Conservation (phyloP, 2,329 filamentous ascomycete species). For the Talaromyces sp. region DNA sequence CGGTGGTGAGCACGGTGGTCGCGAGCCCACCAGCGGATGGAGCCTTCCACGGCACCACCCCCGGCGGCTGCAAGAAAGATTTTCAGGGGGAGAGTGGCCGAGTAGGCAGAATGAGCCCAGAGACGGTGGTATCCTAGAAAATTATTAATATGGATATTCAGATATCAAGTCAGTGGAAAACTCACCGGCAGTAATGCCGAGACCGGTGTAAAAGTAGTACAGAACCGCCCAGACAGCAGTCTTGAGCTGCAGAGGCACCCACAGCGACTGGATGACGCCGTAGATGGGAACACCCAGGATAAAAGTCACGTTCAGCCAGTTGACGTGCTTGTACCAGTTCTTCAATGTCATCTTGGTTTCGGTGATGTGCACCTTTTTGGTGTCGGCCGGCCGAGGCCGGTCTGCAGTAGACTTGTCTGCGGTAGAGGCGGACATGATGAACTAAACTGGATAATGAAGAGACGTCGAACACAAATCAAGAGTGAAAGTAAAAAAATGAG, state of each 20-base stretch:
- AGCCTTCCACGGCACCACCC: slow-evolving; percentile 78
- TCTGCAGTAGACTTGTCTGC: slow-evolving; percentile 23
- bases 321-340: slow-evolving; percentile 90
- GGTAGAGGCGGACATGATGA: slow-evolving; percentile 31
- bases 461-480: neutral
- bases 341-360: slow-evolving; percentile 71
- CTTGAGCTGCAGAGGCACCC: slow-evolving; percentile 67
- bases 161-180: too few relatives aligned
- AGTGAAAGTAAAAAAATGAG: neutral
- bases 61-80: slow-evolving; percentile 78
- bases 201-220: slow-evolving; percentile 79
- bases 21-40: slow-evolving; percentile 82
- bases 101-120: slow-evolving; percentile 83
- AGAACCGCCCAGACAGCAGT: slow-evolving; percentile 67
- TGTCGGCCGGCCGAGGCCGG: slow-evolving; percentile 29
- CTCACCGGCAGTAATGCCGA: slow-evolving; percentile 73
- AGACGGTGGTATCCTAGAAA: slow-evolving; percentile 67
- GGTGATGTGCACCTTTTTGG: slow-evolving; percentile 78
- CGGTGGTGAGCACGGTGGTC: slow-evolving; percentile 84
- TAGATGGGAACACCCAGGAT: slow-evolving; percentile 72
- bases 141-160: slow-evolving; percentile 1
- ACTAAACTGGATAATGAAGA: neutral
- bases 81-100: slow-evolving; percentile 67
- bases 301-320: slow-evolving; percentile 84
- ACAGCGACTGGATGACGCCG: slow-evolving; percentile 69